phyloP scores from a whole-genome alignment of 345 rosid species.

The Draba incana region DNA sequence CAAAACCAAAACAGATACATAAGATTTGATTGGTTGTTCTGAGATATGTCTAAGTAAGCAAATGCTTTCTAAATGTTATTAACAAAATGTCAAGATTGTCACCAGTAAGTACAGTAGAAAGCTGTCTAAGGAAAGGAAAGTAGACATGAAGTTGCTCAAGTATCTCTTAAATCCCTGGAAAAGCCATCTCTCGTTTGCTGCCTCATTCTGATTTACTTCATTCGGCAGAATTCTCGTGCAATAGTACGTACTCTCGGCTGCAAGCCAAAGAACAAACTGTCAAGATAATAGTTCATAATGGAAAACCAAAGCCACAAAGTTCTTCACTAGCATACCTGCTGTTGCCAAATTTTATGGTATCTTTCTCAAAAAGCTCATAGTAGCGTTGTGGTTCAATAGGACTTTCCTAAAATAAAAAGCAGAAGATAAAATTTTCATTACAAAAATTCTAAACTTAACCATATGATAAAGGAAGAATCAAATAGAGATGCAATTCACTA shows the following conservation, averaged over 20 bases:
- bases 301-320: background rate
- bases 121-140: background rate
- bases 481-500: conserved; percentile 26
- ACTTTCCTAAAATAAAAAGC: conserved; percentile 60
- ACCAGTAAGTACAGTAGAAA: conserved; percentile 1
- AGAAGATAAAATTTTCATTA: conserved; percentile 28
- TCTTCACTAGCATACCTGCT: conserved; percentile 68
- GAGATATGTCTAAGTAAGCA: background rate
- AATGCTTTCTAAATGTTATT: conserved; percentile 33
- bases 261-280: conserved; percentile 36
- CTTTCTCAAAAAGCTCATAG: conserved; percentile 93
- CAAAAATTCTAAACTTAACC: background rate
- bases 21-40: background rate
- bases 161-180: conserved; percentile 12
- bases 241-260: conserved; percentile 82
- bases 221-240: conserved; percentile 74
- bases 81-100: conserved; percentile 26
- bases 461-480: conserved; percentile 11
- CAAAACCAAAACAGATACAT: background rate
- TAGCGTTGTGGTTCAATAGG: conserved; percentile 88
- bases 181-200: conserved; percentile 8
- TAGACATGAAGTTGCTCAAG: background rate
- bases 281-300: conserved; percentile 12
- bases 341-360: conserved; percentile 91
- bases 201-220: conserved; percentile 29